Evolutionary conservation across 371 early-diverging fungal genomes (phyloP).

Genomic region (Haplosporangium sp.): DNA sequence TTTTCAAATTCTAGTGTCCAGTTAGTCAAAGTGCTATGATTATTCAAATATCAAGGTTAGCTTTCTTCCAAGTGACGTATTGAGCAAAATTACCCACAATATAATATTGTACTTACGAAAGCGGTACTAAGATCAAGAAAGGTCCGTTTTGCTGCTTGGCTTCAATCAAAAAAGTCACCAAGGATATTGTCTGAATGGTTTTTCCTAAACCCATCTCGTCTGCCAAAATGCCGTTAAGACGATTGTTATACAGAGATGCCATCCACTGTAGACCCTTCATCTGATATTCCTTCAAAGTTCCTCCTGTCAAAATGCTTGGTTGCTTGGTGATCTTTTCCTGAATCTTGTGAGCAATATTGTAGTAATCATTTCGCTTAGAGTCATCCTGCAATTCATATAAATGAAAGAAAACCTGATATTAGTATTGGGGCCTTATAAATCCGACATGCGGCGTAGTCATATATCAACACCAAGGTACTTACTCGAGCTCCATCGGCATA

Average conservation of each 20-base stretch:
- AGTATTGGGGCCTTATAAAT: background rate
- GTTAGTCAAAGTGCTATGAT: constrained; percentile 87
- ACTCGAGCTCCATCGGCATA: constrained; percentile 51
- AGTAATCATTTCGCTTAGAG: constrained; percentile 83
- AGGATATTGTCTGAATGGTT: constrained; percentile 98
- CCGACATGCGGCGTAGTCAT: too few relatives aligned
- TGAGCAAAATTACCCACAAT: background rate
- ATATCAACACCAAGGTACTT: constrained; percentile 1
- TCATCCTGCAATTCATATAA: constrained; percentile 37
- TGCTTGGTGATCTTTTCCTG: constrained; percentile 82
- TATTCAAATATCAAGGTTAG: background rate
- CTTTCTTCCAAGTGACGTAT: background rate
- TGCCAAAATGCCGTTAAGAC: constrained; percentile 97
- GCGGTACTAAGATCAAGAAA: constrained; percentile 92
- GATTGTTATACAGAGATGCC: constrained; percentile 96
- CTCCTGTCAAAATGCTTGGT: constrained; percentile 86
- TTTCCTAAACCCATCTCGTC: constrained; percentile 99
- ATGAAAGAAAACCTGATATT: background rate
- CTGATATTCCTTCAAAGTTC: constrained; percentile 97
- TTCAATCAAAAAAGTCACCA: constrained; percentile 95
- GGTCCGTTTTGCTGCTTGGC: constrained; percentile 93
- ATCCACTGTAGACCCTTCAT: constrained; percentile 99
- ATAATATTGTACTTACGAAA: constrained; percentile 73
- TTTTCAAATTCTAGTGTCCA: constrained; percentile 98
- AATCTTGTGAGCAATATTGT: constrained; percentile 86